Base-by-base conservation (phyloP, 805 yeast species). In the Candida cerambycidarum region DNA sequence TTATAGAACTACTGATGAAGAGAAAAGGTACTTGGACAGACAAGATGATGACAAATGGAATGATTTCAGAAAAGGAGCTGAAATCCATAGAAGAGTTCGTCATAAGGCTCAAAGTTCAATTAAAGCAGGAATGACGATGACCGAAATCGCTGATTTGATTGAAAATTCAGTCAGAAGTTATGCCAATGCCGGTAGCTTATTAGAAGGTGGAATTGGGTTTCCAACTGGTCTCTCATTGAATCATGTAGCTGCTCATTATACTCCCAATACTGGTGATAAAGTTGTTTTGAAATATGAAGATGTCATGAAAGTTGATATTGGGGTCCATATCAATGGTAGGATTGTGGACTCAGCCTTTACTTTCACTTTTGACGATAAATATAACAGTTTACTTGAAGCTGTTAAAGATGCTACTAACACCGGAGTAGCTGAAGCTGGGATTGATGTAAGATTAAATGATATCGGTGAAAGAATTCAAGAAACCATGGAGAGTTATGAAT, bases 181-280 rank as follows among this genome's bases (percentile, higher is more conserved):
- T 54, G 76, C 89, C 12, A 84, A 76, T 32, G 84, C 83, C 39
- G 84, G 82, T 54, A 74, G 80, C 32, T 75, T 78, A 23, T 73
- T 77, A 47, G 63, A 61, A 41, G 93, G 89, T 13, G 99, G 99
- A 30, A 80, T 90, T 56, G 99, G 98, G 5, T 93, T 93, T 76
- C 99, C 99, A 39, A 89, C 97, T n/a, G 99, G 99, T 45, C 76
- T 93, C 30, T 88, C 96, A 1, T 65, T 92, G 50, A 93, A 93
- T 66, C 86, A 89, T 59, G 83, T 89, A 59, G 99, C 99, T 18
- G 99, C 99, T 0, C 99, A 93, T 62, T 93, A 89, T 66, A 92
- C 98, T 0, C 99, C 99, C 11, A 93, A 93, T 67, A 84, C 92
- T 4, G 96, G 96, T 10, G 99, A 93, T 62, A 88, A 81, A 56